Percentiles rank a stretch among this genome's conserved stretches.
phyloP scores from a whole-genome alignment of 352 stramenopile genomes.

The Thalassiosira hispida region DNA sequence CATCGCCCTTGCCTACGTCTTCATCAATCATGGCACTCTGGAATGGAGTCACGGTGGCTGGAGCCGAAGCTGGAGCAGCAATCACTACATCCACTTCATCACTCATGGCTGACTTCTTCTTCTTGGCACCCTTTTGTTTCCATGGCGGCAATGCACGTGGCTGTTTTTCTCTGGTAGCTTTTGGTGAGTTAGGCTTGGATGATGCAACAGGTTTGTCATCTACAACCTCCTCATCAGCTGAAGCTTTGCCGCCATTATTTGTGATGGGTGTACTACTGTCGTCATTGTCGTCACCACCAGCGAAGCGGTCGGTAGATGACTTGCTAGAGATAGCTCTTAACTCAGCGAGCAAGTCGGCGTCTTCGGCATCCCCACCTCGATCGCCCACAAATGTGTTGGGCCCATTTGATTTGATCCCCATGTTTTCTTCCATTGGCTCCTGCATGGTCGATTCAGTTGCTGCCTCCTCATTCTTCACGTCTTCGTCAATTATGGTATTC shows the following conservation, averaged over 20 bases:
- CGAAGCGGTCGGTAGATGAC: constrained; percentile 51
- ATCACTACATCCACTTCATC: not conserved
- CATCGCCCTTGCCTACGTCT: not conserved
- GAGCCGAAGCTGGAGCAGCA: constrained; percentile 5
- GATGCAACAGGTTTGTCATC: not conserved
- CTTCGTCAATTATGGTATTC: constrained; percentile 7
- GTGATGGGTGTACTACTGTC: not conserved
- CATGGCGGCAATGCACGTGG: not conserved
- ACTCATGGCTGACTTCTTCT: not conserved
- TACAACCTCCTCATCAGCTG: not conserved
- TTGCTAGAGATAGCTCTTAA: constrained; percentile 57
- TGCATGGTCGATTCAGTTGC: not conserved
- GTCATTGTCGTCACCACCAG: constrained; percentile 38
- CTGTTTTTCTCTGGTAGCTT: not conserved
- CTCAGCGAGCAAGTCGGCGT: not conserved
- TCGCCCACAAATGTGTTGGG: constrained; percentile 56
- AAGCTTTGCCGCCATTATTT: not conserved
- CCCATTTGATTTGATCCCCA: constrained; percentile 24
- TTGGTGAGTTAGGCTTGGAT: constrained; percentile 3
- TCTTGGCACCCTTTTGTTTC: constrained; percentile 19
- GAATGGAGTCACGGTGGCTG: constrained; percentile 11
- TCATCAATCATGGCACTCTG: constrained; percentile 3
- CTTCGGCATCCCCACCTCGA: constrained; percentile 7
- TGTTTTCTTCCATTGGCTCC: not conserved
- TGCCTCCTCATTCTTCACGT: not conserved